Base-by-base conservation (phyloP, 495 filamentous ascomycete genomes). In the Aspergillus saccharolyticus region DNA sequence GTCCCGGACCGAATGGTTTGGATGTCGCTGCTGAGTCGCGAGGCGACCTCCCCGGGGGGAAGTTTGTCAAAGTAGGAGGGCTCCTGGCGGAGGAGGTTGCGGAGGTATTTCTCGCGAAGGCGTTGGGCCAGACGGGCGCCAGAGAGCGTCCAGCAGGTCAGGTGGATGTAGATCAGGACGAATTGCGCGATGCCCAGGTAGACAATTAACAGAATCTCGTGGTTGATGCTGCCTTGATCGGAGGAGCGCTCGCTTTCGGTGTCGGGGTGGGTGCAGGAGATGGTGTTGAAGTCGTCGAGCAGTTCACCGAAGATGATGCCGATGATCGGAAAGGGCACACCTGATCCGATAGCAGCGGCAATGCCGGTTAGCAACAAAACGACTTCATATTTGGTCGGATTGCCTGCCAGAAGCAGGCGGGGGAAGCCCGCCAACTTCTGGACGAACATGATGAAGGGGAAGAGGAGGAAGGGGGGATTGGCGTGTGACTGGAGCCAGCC, bases 221-320 rank as follows among this genome's bases (percentile, higher is more conserved):
- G 54, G 63, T 85, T 79, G 64, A 86, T 78, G 16, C 63, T 62
- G 16, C 59, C 52, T 58, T 81, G 76, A 39, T 75, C 72, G 18
- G 55, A 64, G 21, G 59, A 59, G 43, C 25, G 25, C 25, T 50
- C 59, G 20, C 20, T 30, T 4, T 56, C 62, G 21, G 59, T 59
- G 30, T 50, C 57, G 25, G 44, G 43, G n/a, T 65, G 57, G 6
- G 67, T 60, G 61, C 85, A 87, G 16, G 81, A 78, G n/a, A 75
- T 77, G 4, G 72, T 70, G 66, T 88, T 87, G 58, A 89, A 76
- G 61, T 83, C 76, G 70, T 89, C 81, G 56, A 89, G 74, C 6
- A 89, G 75, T 68, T 86, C 70, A 53, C 85, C 85, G 59, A 88
- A 89, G 30, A 88, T 65, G 55, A 89, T 83, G 20, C 81, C 84